These are phyloP conservation scores for Panellus pusillus DNA, from an alignment of 768 basidiomycete genomes.

Conservation along the genomic window DNA sequence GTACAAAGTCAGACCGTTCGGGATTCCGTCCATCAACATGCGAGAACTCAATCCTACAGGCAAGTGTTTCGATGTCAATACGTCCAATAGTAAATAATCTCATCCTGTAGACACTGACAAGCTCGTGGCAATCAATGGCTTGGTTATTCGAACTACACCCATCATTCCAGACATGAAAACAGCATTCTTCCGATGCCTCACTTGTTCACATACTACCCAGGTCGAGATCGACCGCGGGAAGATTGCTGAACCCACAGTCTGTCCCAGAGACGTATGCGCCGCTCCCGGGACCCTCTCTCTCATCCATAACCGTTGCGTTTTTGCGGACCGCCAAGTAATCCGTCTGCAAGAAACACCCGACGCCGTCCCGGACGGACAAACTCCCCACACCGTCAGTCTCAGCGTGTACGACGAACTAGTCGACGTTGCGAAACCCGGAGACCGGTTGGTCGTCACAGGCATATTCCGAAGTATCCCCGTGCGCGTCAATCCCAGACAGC, in stretches of 20 bases:
- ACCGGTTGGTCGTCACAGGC: conserved; percentile 85
- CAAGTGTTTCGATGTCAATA: conserved; percentile 31
- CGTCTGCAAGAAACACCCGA: conserved; percentile 97
- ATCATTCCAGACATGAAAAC: conserved; percentile 99
- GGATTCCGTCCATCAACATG: conserved; percentile 86
- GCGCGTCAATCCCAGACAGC: conserved; percentile 89
- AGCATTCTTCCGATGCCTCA: conserved; percentile 96
- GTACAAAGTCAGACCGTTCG: conserved; percentile 94
- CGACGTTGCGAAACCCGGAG: conserved; percentile 94
- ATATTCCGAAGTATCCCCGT: conserved; percentile 96
- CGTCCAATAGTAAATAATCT: not conserved
- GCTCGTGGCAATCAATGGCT: conserved; percentile 91
- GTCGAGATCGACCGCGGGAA: conserved; percentile 98
- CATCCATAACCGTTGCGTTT: conserved; percentile 96
- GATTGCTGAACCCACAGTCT: conserved; percentile 89
- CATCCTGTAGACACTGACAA: conserved; percentile 86
- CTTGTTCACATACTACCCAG: conserved; percentile 95
- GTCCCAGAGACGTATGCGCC: conserved; percentile 91
- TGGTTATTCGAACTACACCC: conserved; percentile 95
- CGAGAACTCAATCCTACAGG: conserved; percentile 92
- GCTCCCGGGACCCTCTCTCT: conserved; percentile 89
- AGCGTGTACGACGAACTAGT: conserved; percentile 99
- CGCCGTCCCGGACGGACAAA: conserved; percentile 96
- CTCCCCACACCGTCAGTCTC: conserved; percentile 94
- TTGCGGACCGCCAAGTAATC: conserved; percentile 94